Evolutionary conservation across 495 filamentous ascomycete species (phyloP).

Genomic region (Tuber magnatum): DNA sequence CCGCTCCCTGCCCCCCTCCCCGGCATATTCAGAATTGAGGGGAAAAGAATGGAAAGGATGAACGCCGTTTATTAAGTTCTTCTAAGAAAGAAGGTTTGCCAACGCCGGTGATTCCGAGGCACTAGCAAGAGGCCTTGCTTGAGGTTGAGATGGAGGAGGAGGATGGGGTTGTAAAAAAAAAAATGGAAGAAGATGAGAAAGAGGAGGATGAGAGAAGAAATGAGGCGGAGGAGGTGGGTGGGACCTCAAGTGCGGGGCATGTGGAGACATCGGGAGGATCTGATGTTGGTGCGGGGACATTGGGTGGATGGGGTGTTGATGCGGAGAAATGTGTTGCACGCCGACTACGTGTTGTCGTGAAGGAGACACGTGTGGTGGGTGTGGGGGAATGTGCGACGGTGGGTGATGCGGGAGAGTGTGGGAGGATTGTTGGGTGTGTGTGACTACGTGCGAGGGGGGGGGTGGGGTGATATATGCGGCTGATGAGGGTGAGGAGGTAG

Average conservation of each 20-base stretch:
- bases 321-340: conserved; percentile 29
- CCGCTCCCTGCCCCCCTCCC: background rate
- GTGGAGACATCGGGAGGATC: conserved; percentile 26
- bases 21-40: conserved; percentile 5
- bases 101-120: conserved; percentile 41
- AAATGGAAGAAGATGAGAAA: too few relatives aligned
- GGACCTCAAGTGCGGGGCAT: conserved; percentile 7
- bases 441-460: conserved; percentile 28
- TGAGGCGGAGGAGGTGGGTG: conserved; percentile 21
- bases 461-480: conserved; percentile 29
- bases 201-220: conserved; percentile 14
- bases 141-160: conserved; percentile 21
- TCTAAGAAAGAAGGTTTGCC: conserved; percentile 40
- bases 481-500: conserved; percentile 25
- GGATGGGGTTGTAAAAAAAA: too few relatives aligned
- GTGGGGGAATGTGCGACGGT: conserved; percentile 34
- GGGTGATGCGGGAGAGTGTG: conserved; percentile 24
- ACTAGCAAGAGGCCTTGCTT: conserved; percentile 31
- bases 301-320: conserved; percentile 24
- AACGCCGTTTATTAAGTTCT: background rate
- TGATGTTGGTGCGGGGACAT: conserved; percentile 30
- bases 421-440: conserved; percentile 23
- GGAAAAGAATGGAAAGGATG: background rate
- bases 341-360: conserved; percentile 14
- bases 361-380: conserved; percentile 26